Evolutionary conservation across 139 green algal genomes (phyloP), one percentile per base, ranked within the genome.

Genomic region (Closterium sp.): DNA sequence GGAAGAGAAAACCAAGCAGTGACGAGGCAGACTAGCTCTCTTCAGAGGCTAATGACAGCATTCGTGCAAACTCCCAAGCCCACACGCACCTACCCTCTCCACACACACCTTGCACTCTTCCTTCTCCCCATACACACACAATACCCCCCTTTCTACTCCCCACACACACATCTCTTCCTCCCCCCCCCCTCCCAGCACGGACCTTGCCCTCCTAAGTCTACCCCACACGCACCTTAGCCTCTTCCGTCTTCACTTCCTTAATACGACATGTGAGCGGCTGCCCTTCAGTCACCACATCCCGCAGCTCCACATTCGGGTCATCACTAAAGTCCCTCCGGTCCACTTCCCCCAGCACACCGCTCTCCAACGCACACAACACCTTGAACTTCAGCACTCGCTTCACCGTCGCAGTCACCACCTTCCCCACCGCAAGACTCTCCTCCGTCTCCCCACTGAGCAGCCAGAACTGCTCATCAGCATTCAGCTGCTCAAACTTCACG

Each of bases 371-470:
- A 85, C 92, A 94, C 31, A 94, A 31, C 38, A 94, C 70, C 17
- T 91, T 79, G 13, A 30, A 28, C 45, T 30, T 42, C 34, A 89
- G 9, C 22, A 94, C 85, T n/a, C 38, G 79, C 31, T 31, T n/a
- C 28, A 94, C 92, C 9, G 45, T 91, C 21, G 89, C 92, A 85
- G 94, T 91, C 28, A 94, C 90, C n/a, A 94, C 31, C 29, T 42
- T 27, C 13, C 92, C 92, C 28, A 86, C n/a, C 30, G 89, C 89
- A 5, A 94, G 70, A 10, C 42, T 94, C 32, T 93, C 85, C 19
- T 89, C 85, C 0, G 90, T 89, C 89, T 94, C 92, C 9, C 92
- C 92, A 27, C 31, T 94, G 70, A 94, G 92, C 45, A 94, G 86
- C 31, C 30, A 92, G 50, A 94, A 94, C 84, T 93, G 34, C 70